These are phyloP conservation scores for Wolfiporia cocos DNA, from an alignment of 1,284 basidiomycete species.

Conservation along the genomic window DNA sequence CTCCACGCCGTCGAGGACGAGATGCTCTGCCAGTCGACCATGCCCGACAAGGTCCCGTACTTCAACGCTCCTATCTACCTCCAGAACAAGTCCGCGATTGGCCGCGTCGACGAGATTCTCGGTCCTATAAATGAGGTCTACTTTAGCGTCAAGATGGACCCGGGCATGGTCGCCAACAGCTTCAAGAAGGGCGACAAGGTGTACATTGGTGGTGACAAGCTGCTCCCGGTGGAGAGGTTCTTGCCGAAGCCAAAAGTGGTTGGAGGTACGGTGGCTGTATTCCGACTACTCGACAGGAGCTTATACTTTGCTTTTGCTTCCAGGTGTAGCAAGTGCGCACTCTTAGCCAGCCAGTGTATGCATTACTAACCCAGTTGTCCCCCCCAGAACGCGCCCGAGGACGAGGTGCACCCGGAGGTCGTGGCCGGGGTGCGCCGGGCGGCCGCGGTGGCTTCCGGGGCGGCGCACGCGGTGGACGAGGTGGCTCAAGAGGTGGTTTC, in stretches of 20 bases:
- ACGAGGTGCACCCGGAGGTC: constrained; percentile 34
- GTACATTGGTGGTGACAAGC: constrained; percentile 94
- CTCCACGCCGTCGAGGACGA: constrained; percentile 96
- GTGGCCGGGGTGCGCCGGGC: constrained; percentile 38
- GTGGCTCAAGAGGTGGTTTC: constrained; percentile 34
- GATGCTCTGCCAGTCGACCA: constrained; percentile 90
- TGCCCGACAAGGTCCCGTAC: constrained; percentile 91
- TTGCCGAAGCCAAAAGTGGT: constrained; percentile 91
- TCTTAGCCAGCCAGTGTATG: constrained; percentile 4
- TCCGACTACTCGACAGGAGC: constrained; percentile 6
- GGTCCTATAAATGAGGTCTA: constrained; percentile 99
- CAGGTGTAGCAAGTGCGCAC: constrained; percentile 45
- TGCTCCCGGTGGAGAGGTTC: constrained; percentile 95
- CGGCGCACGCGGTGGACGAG: constrained; percentile 30
- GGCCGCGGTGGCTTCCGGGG: constrained; percentile 40
- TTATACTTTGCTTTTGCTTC: constrained; percentile 5
- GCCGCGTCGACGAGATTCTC: constrained; percentile 95
- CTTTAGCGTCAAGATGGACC: constrained; percentile 97
- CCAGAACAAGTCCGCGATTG: constrained; percentile 94
- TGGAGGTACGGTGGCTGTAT: constrained; percentile 55
- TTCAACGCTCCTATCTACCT: constrained; percentile 99
- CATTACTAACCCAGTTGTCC: constrained; percentile 4
- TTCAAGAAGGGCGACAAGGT: constrained; percentile 99
- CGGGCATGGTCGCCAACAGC: constrained; percentile 92
- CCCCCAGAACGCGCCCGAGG: constrained; percentile 38